These are phyloP conservation scores for Lachnum nothofagi DNA, from an alignment of 2,329 filamentous ascomycete species.

Conservation along the genomic window DNA sequence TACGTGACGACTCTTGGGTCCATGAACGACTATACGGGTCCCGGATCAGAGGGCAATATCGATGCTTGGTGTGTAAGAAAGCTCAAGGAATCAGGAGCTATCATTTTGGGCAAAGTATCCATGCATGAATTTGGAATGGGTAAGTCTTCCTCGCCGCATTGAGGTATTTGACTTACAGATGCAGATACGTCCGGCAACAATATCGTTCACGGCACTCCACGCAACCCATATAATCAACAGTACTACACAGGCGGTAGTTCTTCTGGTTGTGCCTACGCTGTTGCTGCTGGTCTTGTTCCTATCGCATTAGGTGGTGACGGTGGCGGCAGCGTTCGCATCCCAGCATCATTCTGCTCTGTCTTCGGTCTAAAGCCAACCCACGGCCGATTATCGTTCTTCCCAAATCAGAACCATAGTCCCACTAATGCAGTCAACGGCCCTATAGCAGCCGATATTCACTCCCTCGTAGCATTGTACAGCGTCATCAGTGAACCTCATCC, in stretches of 20 bases:
- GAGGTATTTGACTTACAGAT: not conserved
- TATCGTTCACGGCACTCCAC: constrained; percentile 71
- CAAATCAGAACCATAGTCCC: constrained; percentile 43
- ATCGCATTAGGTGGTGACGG: constrained; percentile 84
- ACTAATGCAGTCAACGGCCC: constrained; percentile 63
- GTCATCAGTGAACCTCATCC: constrained; percentile 69
- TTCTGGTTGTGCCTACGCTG: constrained; percentile 83
- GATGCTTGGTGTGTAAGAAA: constrained; percentile 20
- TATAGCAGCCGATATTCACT: constrained; percentile 67
- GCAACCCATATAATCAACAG: constrained; percentile 64
- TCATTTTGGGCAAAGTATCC: constrained; percentile 71
- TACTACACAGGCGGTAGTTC: constrained; percentile 86
- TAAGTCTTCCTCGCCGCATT: not conserved
- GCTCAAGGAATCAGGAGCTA: constrained; percentile 59
- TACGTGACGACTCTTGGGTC: constrained; percentile 20
- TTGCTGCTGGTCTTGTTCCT: constrained; percentile 57
- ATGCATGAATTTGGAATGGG: constrained; percentile 74
- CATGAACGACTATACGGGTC: constrained; percentile 16
- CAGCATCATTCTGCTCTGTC: constrained; percentile 35
- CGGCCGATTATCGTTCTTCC: constrained; percentile 49
- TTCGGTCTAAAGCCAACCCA: constrained; percentile 78
- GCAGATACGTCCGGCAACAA: constrained; percentile 78
- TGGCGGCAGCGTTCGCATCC: constrained; percentile 55
- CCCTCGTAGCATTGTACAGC: constrained; percentile 74
- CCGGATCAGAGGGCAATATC: constrained; percentile 9